Evolutionary conservation across 2,329 filamentous ascomycete genomes (phyloP).

Genomic region (Xylaria sp.): DNA sequence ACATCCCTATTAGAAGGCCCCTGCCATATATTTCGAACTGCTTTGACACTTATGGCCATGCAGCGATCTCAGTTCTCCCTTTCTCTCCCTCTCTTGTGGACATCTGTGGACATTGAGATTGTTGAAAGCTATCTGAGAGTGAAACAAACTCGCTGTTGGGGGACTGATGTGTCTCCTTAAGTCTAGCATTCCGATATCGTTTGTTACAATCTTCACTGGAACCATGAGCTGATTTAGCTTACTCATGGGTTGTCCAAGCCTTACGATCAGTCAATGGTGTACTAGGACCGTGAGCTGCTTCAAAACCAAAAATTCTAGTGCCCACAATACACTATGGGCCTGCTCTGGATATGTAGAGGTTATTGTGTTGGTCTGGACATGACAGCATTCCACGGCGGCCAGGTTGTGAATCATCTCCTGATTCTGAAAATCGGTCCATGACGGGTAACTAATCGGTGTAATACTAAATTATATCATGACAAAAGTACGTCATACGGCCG

Average conservation of each 20-base stretch:
- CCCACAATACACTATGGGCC: too few species aligned
- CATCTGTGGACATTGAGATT: constrained; percentile 18
- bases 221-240: constrained; percentile 12
- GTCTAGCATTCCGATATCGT: constrained; percentile 13
- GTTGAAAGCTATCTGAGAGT: constrained; percentile 18
- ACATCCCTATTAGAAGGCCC: constrained; percentile 24
- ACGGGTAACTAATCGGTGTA: too few species aligned
- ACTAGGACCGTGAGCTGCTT: constrained; percentile 11
- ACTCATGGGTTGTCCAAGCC: constrained; percentile 12
- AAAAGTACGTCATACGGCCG: too few species aligned
- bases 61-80: constrained; percentile 17
- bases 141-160: constrained; percentile 10
- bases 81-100: constrained; percentile 15
- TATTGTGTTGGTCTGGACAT: too few species aligned
- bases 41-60: constrained; percentile 17
- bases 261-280: constrained; percentile 6
- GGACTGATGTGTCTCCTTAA: constrained; percentile 16
- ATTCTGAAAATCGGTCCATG: too few species aligned
- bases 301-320: constrained; percentile 7
- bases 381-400: too few species aligned
- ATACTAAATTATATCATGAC: too few species aligned
- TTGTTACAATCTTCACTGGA: constrained; percentile 14
- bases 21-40: constrained; percentile 16
- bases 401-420: too few species aligned
- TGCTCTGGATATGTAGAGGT: too few species aligned